Evolutionary conservation across 2,329 filamentous ascomycete genomes (phyloP).

Genomic region (Cordyceps pruinosa): DNA sequence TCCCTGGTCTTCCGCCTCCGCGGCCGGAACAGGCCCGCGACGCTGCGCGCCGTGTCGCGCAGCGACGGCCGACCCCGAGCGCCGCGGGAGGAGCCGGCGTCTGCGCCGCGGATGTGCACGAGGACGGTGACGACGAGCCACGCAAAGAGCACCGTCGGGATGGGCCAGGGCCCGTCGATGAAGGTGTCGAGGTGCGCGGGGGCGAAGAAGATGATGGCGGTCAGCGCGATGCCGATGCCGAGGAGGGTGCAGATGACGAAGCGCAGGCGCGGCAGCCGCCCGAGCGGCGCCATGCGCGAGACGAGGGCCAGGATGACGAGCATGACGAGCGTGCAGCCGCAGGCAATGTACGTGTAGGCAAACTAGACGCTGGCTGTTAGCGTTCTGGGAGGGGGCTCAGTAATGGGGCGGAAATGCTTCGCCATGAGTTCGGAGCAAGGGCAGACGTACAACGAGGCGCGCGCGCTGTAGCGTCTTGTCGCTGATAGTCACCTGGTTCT

Average conservation of each 20-base stretch:
- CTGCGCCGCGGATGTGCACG: conserved; percentile 25
- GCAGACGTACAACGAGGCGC: conserved; percentile 24
- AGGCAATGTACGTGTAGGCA: conserved; percentile 28
- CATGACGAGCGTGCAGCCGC: conserved; percentile 25
- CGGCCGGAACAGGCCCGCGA: conserved; percentile 1
- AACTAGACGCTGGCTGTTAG: conserved; percentile 22
- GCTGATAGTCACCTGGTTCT: conserved; percentile 20
- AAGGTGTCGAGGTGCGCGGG: conserved; percentile 15
- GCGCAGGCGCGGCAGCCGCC: conserved; percentile 26
- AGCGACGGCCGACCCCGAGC: background rate
- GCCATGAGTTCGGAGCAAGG: no score
- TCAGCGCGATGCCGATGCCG: conserved; percentile 24
- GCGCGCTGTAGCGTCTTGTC: conserved; percentile 21
- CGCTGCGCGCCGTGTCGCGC: background rate
- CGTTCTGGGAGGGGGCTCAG: background rate
- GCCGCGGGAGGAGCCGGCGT: conserved; percentile 16
- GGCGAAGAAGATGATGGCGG: conserved; percentile 22
- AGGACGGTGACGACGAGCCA: conserved; percentile 27
- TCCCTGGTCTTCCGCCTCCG: background rate
- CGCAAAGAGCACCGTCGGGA: conserved; percentile 28
- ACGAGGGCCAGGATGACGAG: conserved; percentile 26
- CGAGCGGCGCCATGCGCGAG: conserved; percentile 25
- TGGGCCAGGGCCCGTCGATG: conserved; percentile 24
- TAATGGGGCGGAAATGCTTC: no score
- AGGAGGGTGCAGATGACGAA: conserved; percentile 23